Conservation (phyloP, 2,329 filamentous ascomycete species). For the Cladophialophora immunda region DNA sequence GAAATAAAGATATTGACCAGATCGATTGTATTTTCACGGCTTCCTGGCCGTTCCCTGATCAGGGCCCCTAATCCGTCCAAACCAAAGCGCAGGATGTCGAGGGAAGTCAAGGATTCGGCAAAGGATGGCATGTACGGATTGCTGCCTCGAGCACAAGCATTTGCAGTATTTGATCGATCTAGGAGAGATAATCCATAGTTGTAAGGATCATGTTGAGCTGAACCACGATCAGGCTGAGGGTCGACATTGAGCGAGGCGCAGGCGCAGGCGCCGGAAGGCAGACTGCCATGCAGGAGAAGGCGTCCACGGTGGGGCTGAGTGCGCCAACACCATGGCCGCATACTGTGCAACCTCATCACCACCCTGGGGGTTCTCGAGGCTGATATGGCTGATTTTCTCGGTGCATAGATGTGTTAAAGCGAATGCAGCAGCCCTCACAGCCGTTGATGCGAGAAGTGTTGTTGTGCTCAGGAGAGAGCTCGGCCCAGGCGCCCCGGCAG, state of each 20-base stretch:
- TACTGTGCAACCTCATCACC: background rate
- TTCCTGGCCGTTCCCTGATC: background rate
- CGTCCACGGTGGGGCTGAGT: background rate
- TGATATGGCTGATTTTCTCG: background rate
- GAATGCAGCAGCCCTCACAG: background rate
- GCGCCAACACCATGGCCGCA: background rate
- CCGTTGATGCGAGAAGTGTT: background rate
- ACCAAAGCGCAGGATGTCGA: background rate
- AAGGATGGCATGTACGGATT: background rate
- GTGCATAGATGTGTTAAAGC: background rate
- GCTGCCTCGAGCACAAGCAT: background rate
- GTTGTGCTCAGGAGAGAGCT: background rate
- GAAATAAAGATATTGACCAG: background rate
- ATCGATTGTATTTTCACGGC: background rate
- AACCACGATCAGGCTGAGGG: background rate
- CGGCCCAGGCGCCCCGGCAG: background rate
- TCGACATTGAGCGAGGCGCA: background rate
- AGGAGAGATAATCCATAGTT: background rate
- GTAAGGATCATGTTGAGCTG: background rate
- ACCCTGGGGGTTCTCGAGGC: background rate
- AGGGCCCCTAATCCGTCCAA: background rate
- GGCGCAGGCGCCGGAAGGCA: background rate
- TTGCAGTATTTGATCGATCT: background rate
- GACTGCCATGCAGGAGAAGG: background rate
- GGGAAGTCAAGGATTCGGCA: background rate